Evolutionary conservation across 1,284 basidiomycete genomes (phyloP).

Genomic region (Irpex sp.): DNA sequence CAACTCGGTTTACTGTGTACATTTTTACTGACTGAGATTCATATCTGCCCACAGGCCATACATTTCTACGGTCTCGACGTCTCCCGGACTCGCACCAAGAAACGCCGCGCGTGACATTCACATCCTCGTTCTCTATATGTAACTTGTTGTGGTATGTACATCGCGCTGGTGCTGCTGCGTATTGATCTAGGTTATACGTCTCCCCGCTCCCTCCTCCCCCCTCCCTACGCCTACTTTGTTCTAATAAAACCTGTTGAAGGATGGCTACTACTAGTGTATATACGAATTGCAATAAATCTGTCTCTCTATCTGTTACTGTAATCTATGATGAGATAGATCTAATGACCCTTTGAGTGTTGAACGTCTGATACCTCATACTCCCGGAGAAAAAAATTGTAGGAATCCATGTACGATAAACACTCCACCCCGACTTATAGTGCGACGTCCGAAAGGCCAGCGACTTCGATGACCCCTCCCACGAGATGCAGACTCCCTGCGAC

Average conservation of each 20-base stretch:
- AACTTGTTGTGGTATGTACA: no score
- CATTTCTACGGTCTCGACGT: slow-evolving; percentile 41
- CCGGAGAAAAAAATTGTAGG: no score
- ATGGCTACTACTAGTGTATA: slow-evolving; percentile 11
- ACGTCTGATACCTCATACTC: no score
- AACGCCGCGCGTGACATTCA: slow-evolving; percentile 7
- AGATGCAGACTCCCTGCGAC: slow-evolving; percentile 93
- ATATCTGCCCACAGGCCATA: slow-evolving; percentile 44
- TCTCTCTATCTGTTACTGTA: slow-evolving; percentile 9
- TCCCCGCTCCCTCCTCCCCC: no score
- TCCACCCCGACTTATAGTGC: slow-evolving; percentile 35
- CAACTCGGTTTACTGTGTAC: no score
- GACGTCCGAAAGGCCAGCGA: slow-evolving; percentile 67
- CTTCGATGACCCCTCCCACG: slow-evolving; percentile 92
- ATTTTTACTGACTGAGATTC: no score
- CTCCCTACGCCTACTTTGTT: no score
- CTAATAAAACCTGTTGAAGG: neutral
- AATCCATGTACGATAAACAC: neutral
- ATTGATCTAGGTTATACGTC: no score
- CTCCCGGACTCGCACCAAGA: slow-evolving; percentile 19
- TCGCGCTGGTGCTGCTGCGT: no score
- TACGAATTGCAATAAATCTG: neutral
- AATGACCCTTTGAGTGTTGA: no score
- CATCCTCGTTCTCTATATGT: no score
- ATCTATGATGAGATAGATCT: slow-evolving; percentile 2